Evolutionary conservation across 1,284 basidiomycete genomes (phyloP), one percentile per base, ranked within the genome.

Genomic region (Stereum hirsutum): DNA sequence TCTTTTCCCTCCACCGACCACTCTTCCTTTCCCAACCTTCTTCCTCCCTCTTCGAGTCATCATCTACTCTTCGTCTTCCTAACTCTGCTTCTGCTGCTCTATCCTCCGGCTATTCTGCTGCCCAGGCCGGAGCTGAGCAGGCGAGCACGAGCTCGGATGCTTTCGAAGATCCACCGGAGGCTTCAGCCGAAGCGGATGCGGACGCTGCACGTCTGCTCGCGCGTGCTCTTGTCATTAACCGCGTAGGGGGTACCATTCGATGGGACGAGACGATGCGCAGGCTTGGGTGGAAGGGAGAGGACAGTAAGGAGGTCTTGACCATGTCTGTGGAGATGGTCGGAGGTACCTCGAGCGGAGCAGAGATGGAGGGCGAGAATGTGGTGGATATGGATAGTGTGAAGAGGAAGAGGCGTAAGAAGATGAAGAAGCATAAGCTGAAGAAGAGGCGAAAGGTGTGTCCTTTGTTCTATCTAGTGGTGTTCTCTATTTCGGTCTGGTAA

Each of bases 391-490:
- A 90, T 54, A 89, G 87, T 53, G 78, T 74, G 21, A 84, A 81
- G 69, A 75, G 87, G 61, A 90, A 90, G 71, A 72, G 77, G 53
- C 70, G 77, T 68, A 87, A 78, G 75, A 89, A 89, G 76, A 90
- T 90, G 83, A 87, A 84, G 75, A 90, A 89, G 64, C 88, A 90
- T 58, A 90, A 90, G 86, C 65, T 78, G 43, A 76, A 69, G 70
- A 81, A 81, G 63, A 67, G 75, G 49, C 63, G 76, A 70, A 73
- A 68, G 54, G 75, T 77, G 57, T 41, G 67, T 53, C 39, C 40
- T 42, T 41, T 19, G 31, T 34, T 10, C n/a, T 34, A 28, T 39
- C 20, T 21, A n/a, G n/a, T n/a, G n/a, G n/a, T n/a, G n/a, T n/a
- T n/a, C n/a, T n/a, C n/a, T 31, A 10, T 30, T 30, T 30, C 28